Evolutionary conservation across 2,329 filamentous ascomycete genomes (phyloP).

Genomic region (Colletotrichum echinochloae): DNA sequence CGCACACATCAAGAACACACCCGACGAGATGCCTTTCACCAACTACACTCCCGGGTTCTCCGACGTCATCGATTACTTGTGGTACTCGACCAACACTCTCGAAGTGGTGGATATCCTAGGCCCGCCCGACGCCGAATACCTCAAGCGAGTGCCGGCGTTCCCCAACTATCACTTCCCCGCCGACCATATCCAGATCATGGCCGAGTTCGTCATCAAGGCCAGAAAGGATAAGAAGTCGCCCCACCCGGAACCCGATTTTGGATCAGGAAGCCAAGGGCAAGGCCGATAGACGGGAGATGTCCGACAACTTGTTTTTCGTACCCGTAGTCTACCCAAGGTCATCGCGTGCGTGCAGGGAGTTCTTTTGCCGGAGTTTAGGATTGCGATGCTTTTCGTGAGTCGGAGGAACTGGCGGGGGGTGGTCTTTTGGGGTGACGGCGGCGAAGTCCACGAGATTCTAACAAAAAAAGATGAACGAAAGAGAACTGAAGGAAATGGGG

Average conservation of each 20-base stretch:
- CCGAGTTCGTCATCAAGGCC: slow-evolving; percentile 89
- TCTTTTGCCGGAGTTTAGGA: slow-evolving; percentile 42
- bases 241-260: slow-evolving; percentile 70
- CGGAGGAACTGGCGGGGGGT: slow-evolving; percentile 33
- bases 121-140: slow-evolving; percentile 86
- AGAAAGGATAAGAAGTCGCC: slow-evolving; percentile 83
- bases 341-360: slow-evolving; percentile 34
- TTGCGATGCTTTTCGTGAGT: slow-evolving; percentile 40
- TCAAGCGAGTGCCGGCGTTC: slow-evolving; percentile 89
- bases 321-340: slow-evolving; percentile 6
- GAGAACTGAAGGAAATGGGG: slow-evolving; percentile 7
- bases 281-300: slow-evolving; percentile 33
- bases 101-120: slow-evolving; percentile 87
- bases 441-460: slow-evolving; percentile 32
- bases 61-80: slow-evolving; percentile 96
- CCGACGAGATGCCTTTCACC: slow-evolving; percentile 89
- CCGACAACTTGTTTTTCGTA: slow-evolving; percentile 20
- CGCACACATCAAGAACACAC: slow-evolving; percentile 81
- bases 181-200: slow-evolving; percentile 90
- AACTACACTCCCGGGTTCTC: slow-evolving; percentile 97
- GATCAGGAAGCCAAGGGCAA: slow-evolving; percentile 48
- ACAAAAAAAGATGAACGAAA: slow-evolving; percentile 26
- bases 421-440: slow-evolving; percentile 28
- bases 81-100: slow-evolving; percentile 92
- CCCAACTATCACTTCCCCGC: slow-evolving; percentile 95